These are phyloP conservation scores for Thraustochytrium striatum DNA, from an alignment of 352 stramenopile genomes.

Conservation along the genomic window DNA sequence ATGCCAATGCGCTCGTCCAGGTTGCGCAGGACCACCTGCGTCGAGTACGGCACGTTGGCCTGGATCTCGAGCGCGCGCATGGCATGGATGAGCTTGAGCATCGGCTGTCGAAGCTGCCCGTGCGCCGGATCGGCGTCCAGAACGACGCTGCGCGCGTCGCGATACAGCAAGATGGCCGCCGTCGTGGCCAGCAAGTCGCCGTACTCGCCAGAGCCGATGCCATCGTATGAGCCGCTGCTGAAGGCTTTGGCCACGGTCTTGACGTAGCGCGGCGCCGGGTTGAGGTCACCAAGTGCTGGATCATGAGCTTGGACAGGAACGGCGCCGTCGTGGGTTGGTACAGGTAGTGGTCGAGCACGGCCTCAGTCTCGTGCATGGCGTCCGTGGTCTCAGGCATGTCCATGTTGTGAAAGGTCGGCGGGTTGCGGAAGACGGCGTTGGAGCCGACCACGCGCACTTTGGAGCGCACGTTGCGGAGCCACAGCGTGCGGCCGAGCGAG, in stretches of 20 bases:
- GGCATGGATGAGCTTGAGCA: constrained; percentile 45
- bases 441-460: constrained; percentile 53
- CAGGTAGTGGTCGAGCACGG: constrained; percentile 59
- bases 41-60: too few species aligned
- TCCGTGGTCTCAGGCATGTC: constrained; percentile 54
- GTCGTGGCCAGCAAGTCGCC: constrained; percentile 59
- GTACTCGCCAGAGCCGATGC: constrained; percentile 59
- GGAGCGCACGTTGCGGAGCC: constrained; percentile 55
- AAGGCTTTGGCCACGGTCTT: constrained; percentile 57
- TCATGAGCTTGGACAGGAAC: constrained; percentile 61
- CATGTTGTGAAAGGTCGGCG: constrained; percentile 56
- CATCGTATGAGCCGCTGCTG: constrained; percentile 55
- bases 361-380: constrained; percentile 61
- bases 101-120: constrained; percentile 58
- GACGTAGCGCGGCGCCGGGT: constrained; percentile 60
- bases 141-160: constrained; percentile 54
- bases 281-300: constrained; percentile 62
- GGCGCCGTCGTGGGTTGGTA: constrained; percentile 61
- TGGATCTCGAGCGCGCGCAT: constrained; percentile 30
- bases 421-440: constrained; percentile 60
- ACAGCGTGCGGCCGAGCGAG: background rate
- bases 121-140: constrained; percentile 57
- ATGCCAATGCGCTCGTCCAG: constrained; percentile 59
- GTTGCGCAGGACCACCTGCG: constrained; percentile 13
- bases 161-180: constrained; percentile 59